These are phyloP conservation scores for Biscogniauxia sp. DNA, from an alignment of 2,329 filamentous ascomycete genomes.

Conservation along the genomic window DNA sequence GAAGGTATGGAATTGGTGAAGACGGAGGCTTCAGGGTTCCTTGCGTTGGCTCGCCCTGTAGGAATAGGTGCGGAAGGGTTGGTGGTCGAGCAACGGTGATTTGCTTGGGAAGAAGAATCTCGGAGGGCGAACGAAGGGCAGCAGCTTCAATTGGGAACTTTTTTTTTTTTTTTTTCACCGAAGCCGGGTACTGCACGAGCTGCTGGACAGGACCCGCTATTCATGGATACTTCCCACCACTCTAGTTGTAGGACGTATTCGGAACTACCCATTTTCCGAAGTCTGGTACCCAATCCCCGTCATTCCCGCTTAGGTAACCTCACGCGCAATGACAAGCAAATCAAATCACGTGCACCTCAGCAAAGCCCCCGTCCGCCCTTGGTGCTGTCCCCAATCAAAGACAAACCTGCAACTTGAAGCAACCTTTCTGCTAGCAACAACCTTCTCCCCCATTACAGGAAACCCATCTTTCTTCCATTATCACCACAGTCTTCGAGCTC, in stretches of 20 bases:
- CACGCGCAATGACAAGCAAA: background rate
- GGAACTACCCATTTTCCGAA: background rate
- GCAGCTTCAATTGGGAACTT: background rate
- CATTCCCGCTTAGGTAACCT: background rate
- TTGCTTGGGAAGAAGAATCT: constrained; percentile 7
- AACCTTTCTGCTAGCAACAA: constrained; percentile 21
- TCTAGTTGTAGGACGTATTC: background rate
- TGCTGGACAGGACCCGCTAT: too few species aligned
- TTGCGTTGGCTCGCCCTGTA: constrained; percentile 60
- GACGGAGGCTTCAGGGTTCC: constrained; percentile 58
- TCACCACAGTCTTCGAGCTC: constrained; percentile 14
- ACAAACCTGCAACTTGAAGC: constrained; percentile 19
- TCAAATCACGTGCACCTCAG: constrained; percentile 15
- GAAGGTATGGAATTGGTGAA: too few species aligned
- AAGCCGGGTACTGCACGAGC: background rate
- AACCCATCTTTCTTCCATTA: constrained; percentile 7
- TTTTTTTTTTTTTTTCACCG: background rate
- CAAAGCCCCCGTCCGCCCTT: constrained; percentile 21
- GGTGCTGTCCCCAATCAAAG: constrained; percentile 20
- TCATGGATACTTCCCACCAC: too few species aligned
- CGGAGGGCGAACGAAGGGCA: constrained; percentile 2
- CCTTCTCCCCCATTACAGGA: constrained; percentile 15
- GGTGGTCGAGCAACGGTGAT: background rate
- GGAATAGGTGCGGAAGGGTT: constrained; percentile 16
- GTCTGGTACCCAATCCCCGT: background rate